Base-by-base conservation (phyloP, 1,139 yeast genomes). In the Lodderomyces oxycetoniae region DNA sequence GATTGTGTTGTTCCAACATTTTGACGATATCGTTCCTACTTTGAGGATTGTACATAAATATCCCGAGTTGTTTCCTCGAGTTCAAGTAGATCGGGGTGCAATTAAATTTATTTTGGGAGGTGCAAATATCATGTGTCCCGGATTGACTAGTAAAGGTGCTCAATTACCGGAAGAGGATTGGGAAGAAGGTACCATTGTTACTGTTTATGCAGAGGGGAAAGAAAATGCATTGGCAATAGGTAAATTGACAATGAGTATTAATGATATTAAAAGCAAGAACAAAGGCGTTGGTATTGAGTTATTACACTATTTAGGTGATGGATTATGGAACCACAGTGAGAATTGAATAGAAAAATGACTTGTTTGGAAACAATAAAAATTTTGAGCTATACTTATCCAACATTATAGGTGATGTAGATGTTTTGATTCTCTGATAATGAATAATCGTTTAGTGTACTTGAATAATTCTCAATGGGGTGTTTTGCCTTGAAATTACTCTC, bases 61-160 rank as follows among this genome's bases (percentile, higher is more conserved):
- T 51, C 94, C 95, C 5, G 69, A 72, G 7, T 75, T 80, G 25
- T 88, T 89, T 61, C 96, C 96, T 22, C 66, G 74, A 29, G 95
- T 89, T 24, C 85, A 81, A 51, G 97, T 89, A 8, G 98, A 89
- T 54, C 74, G 96, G 57, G 98, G 98, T 39, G 98, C 97, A 34
- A 88, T 89, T 54, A 89, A 89, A 60, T 89, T 89, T 52, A 94
- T 89, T 15, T 65, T 89, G 24, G 83, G 95, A 2, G 97, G 97
- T 36, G 96, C 96, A 22, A 88, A 88, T 53, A 84, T 89, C 49
- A 89, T 88, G 96, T 89, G 97, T 61, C 97, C 97, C 4, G 98
- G 98, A 17, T 70, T 89, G 45, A 89, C 97, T 0, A 85, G 95
- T 13, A 72, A 85, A 7, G 97, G 97, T 29, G 97, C 95, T 19